phyloP scores from a whole-genome alignment of 2,329 filamentous ascomycete species.

The Elsinoe fawcettii region DNA sequence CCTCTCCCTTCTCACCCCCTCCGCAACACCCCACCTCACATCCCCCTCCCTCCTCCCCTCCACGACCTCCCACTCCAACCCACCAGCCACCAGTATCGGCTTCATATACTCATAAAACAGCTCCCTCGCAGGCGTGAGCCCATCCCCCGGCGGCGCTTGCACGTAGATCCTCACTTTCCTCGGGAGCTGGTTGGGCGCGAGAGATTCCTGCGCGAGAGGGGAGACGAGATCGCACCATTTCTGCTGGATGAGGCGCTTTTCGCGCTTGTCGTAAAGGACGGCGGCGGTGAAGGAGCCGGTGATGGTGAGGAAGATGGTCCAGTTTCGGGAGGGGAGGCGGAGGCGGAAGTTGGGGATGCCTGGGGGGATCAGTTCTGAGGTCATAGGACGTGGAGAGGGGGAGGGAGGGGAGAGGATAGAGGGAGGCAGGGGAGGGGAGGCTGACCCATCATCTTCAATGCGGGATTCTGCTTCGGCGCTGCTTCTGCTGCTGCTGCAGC shows the following conservation, averaged over 20 bases:
- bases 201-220: slow-evolving; percentile 68
- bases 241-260: slow-evolving; percentile 75
- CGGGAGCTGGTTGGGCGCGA: slow-evolving; percentile 66
- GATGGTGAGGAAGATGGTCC: slow-evolving; percentile 87
- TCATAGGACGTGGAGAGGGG: background rate
- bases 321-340: slow-evolving; percentile 88
- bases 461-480: slow-evolving; percentile 11
- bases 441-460: slow-evolving; percentile 6
- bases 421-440: background rate
- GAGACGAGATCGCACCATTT: slow-evolving; percentile 83
- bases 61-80: slow-evolving; percentile 91
- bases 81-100: slow-evolving; percentile 79
- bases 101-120: slow-evolving; percentile 96
- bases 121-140: slow-evolving; percentile 75
- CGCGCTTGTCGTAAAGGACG: slow-evolving; percentile 83
- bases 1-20: slow-evolving; percentile 65
- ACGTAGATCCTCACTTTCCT: slow-evolving; percentile 82
- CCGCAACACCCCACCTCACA: slow-evolving; percentile 75
- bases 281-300: slow-evolving; percentile 70
- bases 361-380: slow-evolving; percentile 28
- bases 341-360: slow-evolving; percentile 77
- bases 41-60: slow-evolving; percentile 92
- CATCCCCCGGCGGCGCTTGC: slow-evolving; percentile 77
- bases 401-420: background rate
- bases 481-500: slow-evolving; percentile 4